Evolutionary conservation across 768 basidiomycete species (phyloP).

Genomic region (Porpolomopsis calyptriformis): DNA sequence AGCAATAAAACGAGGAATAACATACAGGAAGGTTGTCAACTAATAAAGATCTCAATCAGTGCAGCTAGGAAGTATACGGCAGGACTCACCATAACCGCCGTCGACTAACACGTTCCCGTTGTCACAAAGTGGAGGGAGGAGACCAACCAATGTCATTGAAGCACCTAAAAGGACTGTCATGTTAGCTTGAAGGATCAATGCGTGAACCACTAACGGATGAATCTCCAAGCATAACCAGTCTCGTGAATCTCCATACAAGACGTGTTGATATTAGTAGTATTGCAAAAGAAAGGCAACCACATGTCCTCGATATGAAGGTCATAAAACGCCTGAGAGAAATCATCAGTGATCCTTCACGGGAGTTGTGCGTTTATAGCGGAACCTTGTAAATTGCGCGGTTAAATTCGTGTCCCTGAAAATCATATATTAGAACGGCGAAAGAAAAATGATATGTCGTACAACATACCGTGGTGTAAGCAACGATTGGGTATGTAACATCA

Average conservation of each 20-base stretch:
- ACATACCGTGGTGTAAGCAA: constrained; percentile 77
- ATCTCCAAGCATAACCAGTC: constrained; percentile 97
- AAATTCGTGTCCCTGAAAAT: constrained; percentile 76
- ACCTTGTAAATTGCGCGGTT: constrained; percentile 93
- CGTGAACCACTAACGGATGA: constrained; percentile 50
- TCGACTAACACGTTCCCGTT: constrained; percentile 89
- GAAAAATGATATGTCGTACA: constrained; percentile 4
- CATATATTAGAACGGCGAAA: constrained; percentile 5
- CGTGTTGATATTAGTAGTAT: constrained; percentile 93
- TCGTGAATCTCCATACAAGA: constrained; percentile 97
- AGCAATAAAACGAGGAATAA: constrained; percentile 2
- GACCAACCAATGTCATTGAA: constrained; percentile 94
- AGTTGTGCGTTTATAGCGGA: background rate
- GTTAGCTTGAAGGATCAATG: constrained; percentile 1
- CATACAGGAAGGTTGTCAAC: constrained; percentile 84
- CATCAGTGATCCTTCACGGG: background rate
- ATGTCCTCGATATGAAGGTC: constrained; percentile 94
- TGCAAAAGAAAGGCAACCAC: constrained; percentile 98
- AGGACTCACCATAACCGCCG: constrained; percentile 67
- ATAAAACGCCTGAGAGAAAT: constrained; percentile 59
- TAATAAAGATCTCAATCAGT: constrained; percentile 19
- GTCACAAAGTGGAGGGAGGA: constrained; percentile 90
- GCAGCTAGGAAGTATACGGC: background rate
- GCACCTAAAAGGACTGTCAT: constrained; percentile 44
- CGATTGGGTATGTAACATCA: constrained; percentile 87